phyloP scores from a whole-genome alignment of 1,284 basidiomycete species.

The Schizophyllum amplum region DNA sequence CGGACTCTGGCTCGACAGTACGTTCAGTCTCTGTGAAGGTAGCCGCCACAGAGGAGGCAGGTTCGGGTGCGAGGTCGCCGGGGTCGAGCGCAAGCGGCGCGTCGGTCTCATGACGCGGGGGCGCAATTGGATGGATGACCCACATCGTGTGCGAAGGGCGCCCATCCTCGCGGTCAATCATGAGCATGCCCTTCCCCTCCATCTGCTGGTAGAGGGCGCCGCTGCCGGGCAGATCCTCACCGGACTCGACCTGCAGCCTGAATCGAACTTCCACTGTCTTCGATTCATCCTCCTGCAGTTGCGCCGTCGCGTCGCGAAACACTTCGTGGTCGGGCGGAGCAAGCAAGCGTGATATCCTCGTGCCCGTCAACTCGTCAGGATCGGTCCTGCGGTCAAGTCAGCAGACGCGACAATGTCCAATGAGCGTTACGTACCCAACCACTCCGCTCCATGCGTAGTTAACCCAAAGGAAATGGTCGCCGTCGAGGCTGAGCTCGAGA shows the following conservation, averaged over 20 bases:
- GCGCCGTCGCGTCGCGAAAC: conserved; percentile 83
- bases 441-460: conserved; percentile 94
- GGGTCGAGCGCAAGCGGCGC: conserved; percentile 48
- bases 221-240: conserved; percentile 42
- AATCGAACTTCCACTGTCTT: conserved; percentile 93
- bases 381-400: conserved; percentile 55
- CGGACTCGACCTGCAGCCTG: conserved; percentile 68
- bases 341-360: conserved; percentile 77
- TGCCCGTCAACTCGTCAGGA: conserved; percentile 74
- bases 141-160: conserved; percentile 97
- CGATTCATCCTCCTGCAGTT: conserved; percentile 85
- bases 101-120: conserved; percentile 57
- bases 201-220: conserved; percentile 75
- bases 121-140: conserved; percentile 86
- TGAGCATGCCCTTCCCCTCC: conserved; percentile 98
- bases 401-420: conserved; percentile 8
- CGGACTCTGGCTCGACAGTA: conserved; percentile 41
- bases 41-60: conserved; percentile 9
- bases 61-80: conserved; percentile 43
- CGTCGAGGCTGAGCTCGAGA: conserved; percentile 90
- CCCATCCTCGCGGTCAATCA: conserved; percentile 85
- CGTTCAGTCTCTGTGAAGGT: background rate
- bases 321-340: conserved; percentile 80
- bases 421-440: conserved; percentile 65
- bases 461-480: conserved; percentile 87